These are phyloP conservation scores for Pythium folliculosum DNA, from an alignment of 352 stramenopile genomes.

Conservation along the genomic window DNA sequence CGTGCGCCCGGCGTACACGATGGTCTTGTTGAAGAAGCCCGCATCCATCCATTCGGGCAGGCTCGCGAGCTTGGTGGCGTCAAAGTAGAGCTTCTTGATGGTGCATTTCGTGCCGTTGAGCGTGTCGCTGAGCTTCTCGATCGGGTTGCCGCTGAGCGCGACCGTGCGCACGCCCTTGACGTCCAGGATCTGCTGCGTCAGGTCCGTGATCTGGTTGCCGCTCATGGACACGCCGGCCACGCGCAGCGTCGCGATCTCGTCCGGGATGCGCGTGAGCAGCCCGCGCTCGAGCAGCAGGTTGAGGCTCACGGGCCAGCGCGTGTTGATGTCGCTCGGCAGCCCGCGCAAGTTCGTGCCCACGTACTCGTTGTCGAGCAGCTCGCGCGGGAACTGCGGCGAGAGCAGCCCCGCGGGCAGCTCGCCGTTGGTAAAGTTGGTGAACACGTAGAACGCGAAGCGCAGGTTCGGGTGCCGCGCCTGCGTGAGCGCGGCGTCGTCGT, in stretches of 20 bases:
- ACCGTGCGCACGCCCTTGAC: neutral
- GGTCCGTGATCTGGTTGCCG: conserved; percentile 9
- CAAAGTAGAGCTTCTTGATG: conserved; percentile 2
- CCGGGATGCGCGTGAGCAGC: neutral
- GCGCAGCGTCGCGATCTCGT: neutral
- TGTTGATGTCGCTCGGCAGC: neutral
- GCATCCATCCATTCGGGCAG: conserved; percentile 13
- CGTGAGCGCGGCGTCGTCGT: conserved; percentile 16
- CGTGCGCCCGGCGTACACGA: conserved; percentile 3
- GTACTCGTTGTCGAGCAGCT: conserved; percentile 15
- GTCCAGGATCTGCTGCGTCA: conserved; percentile 6
- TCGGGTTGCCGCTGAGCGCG: conserved; percentile 12
- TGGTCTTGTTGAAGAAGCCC: conserved; percentile 1
- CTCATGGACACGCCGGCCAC: neutral
- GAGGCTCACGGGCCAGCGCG: neutral
- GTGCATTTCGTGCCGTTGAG: neutral
- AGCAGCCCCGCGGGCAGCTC: conserved; percentile 5
- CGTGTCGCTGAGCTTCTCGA: conserved; percentile 4
- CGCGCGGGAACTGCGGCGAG: neutral
- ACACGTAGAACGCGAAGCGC: neutral
- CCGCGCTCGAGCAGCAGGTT: conserved; percentile 4
- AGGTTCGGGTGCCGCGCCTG: neutral
- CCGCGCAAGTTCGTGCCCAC: conserved; percentile 2
- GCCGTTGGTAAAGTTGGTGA: conserved; percentile 4
- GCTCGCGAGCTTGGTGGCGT: neutral